Evolutionary conservation across 2,329 filamentous ascomycete species (phyloP), one percentile per base, ranked within the genome.

Genomic region (Stagonosporopsis chrysanthemi): DNA sequence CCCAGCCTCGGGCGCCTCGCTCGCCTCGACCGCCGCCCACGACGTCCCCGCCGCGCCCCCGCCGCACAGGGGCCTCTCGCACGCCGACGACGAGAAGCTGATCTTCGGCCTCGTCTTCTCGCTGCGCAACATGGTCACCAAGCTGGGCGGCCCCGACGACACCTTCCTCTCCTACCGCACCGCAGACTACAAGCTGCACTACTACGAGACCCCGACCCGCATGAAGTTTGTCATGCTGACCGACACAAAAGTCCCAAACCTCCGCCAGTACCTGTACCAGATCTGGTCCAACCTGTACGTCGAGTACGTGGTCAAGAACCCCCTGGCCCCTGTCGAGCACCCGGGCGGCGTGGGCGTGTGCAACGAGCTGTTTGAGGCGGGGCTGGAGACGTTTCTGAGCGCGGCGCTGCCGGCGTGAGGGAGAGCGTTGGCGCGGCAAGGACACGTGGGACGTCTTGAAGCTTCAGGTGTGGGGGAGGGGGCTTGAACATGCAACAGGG

Each of bases 261-360:
- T 99, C 87, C 87, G 93, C 41, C 92, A 96, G 68, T 94, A 96
- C 22, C 80, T 99, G 71, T 93, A 99, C 75, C 95, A 99, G 83
- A 97, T 99, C 62, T 99, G 97, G 77, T 96, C 97, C 56, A 98
- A 96, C 75, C 85, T 98, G 23, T 99, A 95, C 81, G 94, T 99
- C 17, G 95, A 99, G 80, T 99, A 95, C 71, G 86, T 88, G 28
- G 85, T 88, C 47, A 88, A 88, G 71, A 88, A 86, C 59, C 86
- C 86, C 3, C 77, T 88, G 19, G 83, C 84, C 33, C 86, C 86
- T 0, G 77, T 81, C 1, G 86, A 88, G 67, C 86, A 88, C 71
- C 82, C 84, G 0, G 82, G 83, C 9, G 86, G 86, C 12, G 75
- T 86, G 29, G 86, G 86, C 2, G 86, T 88, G 35, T 83, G 85